phyloP scores from a whole-genome alignment of 495 filamentous ascomycete genomes.

The Penicillium turbatum region DNA sequence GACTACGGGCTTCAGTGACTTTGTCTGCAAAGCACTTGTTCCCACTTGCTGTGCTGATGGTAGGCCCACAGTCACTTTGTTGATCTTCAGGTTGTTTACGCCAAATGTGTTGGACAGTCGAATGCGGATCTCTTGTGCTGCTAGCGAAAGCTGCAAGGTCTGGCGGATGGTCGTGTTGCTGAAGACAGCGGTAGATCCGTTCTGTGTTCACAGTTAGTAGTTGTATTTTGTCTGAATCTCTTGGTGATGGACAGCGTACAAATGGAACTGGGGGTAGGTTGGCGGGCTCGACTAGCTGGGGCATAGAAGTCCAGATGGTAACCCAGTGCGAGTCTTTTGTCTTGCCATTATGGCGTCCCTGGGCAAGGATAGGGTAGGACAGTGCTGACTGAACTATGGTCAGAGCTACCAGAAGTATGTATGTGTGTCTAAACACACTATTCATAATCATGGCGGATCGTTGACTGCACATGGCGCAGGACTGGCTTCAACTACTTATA shows the following conservation, averaged over 20 bases:
- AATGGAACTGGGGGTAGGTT: slow-evolving; percentile 60
- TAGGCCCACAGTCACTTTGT: slow-evolving; percentile 53
- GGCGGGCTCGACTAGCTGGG: slow-evolving; percentile 57
- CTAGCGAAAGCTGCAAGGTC: slow-evolving; percentile 58
- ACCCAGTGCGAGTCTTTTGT: slow-evolving; percentile 50
- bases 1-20: slow-evolving; percentile 44
- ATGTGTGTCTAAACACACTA: neutral
- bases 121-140: slow-evolving; percentile 50
- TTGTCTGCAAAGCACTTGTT: slow-evolving; percentile 18
- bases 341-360: neutral
- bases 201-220: neutral
- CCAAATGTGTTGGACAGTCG: slow-evolving; percentile 68
- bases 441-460: neutral
- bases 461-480: neutral
- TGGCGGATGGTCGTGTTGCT: slow-evolving; percentile 61
- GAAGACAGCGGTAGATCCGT: slow-evolving; percentile 27
- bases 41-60: slow-evolving; percentile 50
- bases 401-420: neutral
- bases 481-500: too few relatives aligned
- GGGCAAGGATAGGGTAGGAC: neutral
- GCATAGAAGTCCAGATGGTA: slow-evolving; percentile 62
- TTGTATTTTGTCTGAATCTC: too few relatives aligned
- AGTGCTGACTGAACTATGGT: neutral
- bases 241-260: slow-evolving; percentile 38
- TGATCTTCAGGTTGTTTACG: slow-evolving; percentile 55